Evolutionary conservation across 139 green algal species (phyloP).

Genomic region (Coelastrella sp.): DNA sequence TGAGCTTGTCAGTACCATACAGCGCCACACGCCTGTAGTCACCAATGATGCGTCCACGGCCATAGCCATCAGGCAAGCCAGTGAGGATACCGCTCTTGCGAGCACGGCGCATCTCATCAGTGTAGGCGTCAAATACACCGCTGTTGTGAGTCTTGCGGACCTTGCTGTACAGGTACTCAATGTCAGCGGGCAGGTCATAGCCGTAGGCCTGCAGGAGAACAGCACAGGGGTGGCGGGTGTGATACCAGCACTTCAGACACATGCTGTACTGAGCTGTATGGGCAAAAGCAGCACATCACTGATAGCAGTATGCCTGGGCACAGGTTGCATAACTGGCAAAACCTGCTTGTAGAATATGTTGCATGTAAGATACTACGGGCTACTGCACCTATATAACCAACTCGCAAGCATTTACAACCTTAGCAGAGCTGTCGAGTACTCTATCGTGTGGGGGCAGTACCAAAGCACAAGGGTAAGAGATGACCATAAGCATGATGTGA

Average conservation of each 20-base stretch:
- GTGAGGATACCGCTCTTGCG: conserved; percentile 80
- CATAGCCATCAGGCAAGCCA: conserved; percentile 80
- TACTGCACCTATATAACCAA: too few species aligned
- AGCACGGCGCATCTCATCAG: conserved; percentile 74
- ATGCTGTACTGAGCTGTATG: not conserved
- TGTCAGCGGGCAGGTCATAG: conserved; percentile 45
- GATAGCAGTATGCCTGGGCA: too few species aligned
- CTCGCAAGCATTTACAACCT: too few species aligned
- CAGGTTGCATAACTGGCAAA: too few species aligned
- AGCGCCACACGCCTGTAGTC: conserved; percentile 84
- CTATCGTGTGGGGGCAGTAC: too few species aligned
- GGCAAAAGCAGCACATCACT: too few species aligned
- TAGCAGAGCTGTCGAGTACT: too few species aligned
- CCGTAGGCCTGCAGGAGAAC: conserved; percentile 15
- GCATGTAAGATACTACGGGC: too few species aligned
- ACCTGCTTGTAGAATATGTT: too few species aligned
- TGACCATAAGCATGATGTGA: too few species aligned
- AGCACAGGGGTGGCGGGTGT: not conserved
- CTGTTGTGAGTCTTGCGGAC: conserved; percentile 85
- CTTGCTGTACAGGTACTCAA: conserved; percentile 62
- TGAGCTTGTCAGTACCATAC: conserved; percentile 78
- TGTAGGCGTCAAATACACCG: conserved; percentile 86
- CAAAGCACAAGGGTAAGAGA: too few species aligned
- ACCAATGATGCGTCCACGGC: conserved; percentile 84
- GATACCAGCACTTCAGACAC: not conserved